Evolutionary conservation across 176 grass and related monocot species (phyloP).

Genomic region (Echinochloa phyllopogon): DNA sequence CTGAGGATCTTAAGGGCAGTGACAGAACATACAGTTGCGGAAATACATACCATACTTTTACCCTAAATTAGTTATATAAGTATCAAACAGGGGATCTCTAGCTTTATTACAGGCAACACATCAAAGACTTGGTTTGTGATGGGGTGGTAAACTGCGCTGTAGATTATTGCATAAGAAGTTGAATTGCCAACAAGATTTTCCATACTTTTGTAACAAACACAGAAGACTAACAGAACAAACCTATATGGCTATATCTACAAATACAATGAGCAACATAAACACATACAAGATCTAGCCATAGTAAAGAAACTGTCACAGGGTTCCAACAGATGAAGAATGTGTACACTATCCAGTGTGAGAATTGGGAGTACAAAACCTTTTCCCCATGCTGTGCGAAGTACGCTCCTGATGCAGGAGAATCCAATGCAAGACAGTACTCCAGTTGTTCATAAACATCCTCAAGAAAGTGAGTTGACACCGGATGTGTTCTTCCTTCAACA

Average conservation of each 20-base stretch:
- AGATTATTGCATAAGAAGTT: conserved; percentile 28
- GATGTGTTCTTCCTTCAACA: conserved; percentile 97
- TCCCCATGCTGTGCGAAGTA: conserved; percentile 58
- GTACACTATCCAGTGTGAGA: conserved; percentile 28
- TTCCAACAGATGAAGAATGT: conserved; percentile 31
- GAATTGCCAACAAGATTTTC: neutral
- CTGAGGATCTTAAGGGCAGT: conserved; percentile 16
- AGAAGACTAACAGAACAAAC: conserved; percentile 26
- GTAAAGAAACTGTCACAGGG: conserved; percentile 24
- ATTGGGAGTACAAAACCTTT: conserved; percentile 52
- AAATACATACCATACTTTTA: conserved; percentile 19
- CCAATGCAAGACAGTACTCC: conserved; percentile 82
- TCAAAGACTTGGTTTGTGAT: conserved; percentile 3
- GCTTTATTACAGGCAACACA: neutral
- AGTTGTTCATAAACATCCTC: conserved; percentile 95
- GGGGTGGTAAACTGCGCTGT: neutral
- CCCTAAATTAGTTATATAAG: conserved; percentile 19
- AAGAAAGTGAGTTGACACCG: conserved; percentile 85
- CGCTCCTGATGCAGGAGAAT: conserved; percentile 87
- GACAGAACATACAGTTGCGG: neutral
- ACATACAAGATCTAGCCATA: conserved; percentile 24
- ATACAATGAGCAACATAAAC: conserved; percentile 3
- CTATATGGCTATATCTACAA: conserved; percentile 6
- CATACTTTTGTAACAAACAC: conserved; percentile 24
- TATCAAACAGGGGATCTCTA: conserved; percentile 21